phyloP scores from a whole-genome alignment of 2,329 filamentous ascomycete species.

The Myriosclerotinia scirpicola region DNA sequence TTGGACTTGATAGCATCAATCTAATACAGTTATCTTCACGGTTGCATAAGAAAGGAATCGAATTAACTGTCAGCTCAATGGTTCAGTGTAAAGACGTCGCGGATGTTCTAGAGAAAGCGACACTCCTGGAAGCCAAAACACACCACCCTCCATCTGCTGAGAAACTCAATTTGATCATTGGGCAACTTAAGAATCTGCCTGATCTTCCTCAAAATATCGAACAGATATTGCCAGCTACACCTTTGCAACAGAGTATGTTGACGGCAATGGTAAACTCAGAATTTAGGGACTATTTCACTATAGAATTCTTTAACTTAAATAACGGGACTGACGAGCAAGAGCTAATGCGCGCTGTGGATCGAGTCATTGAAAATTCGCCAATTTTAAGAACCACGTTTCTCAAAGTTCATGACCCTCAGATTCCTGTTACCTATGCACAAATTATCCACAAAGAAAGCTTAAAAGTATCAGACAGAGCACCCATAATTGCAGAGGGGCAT shows the following conservation, averaged over 20 bases:
- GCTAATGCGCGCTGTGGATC: constrained; percentile 61
- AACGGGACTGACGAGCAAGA: constrained; percentile 53
- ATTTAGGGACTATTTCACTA: constrained; percentile 79
- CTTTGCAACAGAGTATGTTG: constrained; percentile 84
- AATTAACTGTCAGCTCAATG: constrained; percentile 71
- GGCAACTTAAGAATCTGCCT: constrained; percentile 42
- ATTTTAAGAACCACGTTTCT: constrained; percentile 76
- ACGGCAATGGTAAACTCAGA: constrained; percentile 76
- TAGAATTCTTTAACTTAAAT: constrained; percentile 68
- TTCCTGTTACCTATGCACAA: constrained; percentile 58
- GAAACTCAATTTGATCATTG: constrained; percentile 35
- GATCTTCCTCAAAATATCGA: constrained; percentile 50
- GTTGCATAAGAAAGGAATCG: constrained; percentile 60
- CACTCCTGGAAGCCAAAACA: constrained; percentile 20
- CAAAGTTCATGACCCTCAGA: constrained; percentile 59
- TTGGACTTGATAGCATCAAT: constrained; percentile 91
- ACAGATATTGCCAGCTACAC: constrained; percentile 69
- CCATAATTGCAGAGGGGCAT: neutral
- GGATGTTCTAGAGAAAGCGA: constrained; percentile 50
- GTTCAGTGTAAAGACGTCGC: constrained; percentile 70
- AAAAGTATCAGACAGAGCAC: no score
- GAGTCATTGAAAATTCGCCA: constrained; percentile 59
- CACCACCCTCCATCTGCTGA: constrained; percentile 22
- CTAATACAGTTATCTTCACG: constrained; percentile 78
- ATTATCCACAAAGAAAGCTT: constrained; percentile 44